phyloP scores from a whole-genome alignment of 129 eudicot species.

The Lonicera japonica region DNA sequence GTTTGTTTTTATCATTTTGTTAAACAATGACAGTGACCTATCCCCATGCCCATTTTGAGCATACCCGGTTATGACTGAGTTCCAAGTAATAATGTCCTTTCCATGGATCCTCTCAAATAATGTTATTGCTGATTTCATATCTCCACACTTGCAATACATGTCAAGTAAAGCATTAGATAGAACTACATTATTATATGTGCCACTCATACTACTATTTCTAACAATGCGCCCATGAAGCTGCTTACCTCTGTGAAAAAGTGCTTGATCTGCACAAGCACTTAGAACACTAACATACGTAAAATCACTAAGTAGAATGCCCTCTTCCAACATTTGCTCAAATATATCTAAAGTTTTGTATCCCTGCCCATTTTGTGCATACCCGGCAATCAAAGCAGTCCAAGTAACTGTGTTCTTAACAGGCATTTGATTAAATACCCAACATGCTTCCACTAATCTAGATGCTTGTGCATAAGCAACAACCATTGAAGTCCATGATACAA shows the following conservation, averaged over 20 bases:
- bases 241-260: conserved; percentile 34
- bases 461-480: conserved; percentile 32
- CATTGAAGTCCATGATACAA: conserved; percentile 53
- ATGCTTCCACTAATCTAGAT: conserved; percentile 32
- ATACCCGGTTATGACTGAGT: conserved; percentile 32
- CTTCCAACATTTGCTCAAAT: conserved; percentile 34
- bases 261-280: conserved; percentile 46
- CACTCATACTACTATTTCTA: conserved; percentile 9
- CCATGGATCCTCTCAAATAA: conserved; percentile 23
- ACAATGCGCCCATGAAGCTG: conserved; percentile 35
- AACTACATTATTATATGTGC: conserved; percentile 14
- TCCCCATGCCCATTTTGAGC: conserved; percentile 40
- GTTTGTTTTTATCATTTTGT: conserved; percentile 23
- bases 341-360: conserved; percentile 28
- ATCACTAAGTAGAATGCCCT: conserved; percentile 20
- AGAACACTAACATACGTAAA: conserved; percentile 5
- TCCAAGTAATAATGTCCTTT: conserved; percentile 35
- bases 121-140: conserved; percentile 27
- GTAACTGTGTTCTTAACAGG: conserved; percentile 37
- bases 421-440: conserved; percentile 28
- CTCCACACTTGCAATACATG: conserved; percentile 49
- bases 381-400: conserved; percentile 47
- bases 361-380: conserved; percentile 29
- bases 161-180: conserved; percentile 33
- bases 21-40: conserved; percentile 23